These are phyloP conservation scores for Parathielavia hyrcaniae DNA, from an alignment of 495 filamentous ascomycete genomes.

Conservation along the genomic window DNA sequence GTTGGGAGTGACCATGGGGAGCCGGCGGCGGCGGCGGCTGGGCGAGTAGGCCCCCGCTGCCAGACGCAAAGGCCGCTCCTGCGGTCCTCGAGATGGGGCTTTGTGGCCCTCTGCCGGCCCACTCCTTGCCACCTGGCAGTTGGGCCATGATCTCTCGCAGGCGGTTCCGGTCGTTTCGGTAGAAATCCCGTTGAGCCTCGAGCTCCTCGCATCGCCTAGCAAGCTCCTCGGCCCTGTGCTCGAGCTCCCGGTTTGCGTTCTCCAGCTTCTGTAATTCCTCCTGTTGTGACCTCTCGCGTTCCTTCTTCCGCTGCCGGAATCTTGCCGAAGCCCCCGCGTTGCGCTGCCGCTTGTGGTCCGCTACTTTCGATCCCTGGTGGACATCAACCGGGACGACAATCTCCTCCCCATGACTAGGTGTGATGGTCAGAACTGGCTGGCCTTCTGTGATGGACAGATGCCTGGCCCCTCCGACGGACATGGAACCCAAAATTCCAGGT, in stretches of 20 bases:
- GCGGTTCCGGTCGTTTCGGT: constrained; percentile 55
- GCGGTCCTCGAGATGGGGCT: constrained; percentile 39
- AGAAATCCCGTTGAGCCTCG: constrained; percentile 43
- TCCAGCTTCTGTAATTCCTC: constrained; percentile 58
- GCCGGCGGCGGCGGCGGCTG: constrained; percentile 19
- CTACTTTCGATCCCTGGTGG: constrained; percentile 74
- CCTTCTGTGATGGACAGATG: constrained; percentile 37
- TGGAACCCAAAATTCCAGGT: constrained; percentile 13
- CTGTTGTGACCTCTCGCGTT: constrained; percentile 73
- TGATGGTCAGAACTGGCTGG: constrained; percentile 39
- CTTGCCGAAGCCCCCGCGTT: constrained; percentile 90
- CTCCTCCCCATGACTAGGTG: constrained; percentile 39
- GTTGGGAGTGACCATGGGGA: constrained; percentile 19
- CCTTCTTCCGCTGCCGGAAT: constrained; percentile 82
- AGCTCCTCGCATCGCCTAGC: constrained; percentile 44
- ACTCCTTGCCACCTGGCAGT: constrained; percentile 46
- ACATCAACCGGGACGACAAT: constrained; percentile 63
- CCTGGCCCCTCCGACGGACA: constrained; percentile 20
- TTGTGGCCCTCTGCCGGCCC: constrained; percentile 43
- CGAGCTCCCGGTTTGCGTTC: constrained; percentile 47
- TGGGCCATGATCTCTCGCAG: constrained; percentile 57
- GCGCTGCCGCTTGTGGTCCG: constrained; percentile 85
- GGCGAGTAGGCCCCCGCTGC: constrained; percentile 29
- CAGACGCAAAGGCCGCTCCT: constrained; percentile 28
- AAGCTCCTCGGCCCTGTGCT: constrained; percentile 42